Base-by-base conservation (phyloP, 495 filamentous ascomycete species). In the Lasiosphaeris hirsuta region DNA sequence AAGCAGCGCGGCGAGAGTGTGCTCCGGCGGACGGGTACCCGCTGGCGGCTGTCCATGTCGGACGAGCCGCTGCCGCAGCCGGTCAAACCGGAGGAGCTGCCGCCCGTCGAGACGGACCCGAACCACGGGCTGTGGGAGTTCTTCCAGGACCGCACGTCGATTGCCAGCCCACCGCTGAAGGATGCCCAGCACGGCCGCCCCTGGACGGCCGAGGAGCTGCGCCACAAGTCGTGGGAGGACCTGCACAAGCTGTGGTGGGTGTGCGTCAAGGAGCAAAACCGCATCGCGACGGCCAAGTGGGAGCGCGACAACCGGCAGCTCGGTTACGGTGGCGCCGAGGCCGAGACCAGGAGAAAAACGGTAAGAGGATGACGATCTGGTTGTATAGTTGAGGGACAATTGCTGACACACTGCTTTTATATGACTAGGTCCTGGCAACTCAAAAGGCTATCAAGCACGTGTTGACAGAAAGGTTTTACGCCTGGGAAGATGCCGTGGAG, bases 101-200 rank as follows among this genome's bases (percentile, higher is more conserved):
- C 69, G 59, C 77, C 75, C 8, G 57, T 86, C 38, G 64, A 79
- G 54, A 79, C 83, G 13, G 87, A 87, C 66, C 77, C 80, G 7
- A 72, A 94, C 55, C 94, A 99, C 73, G 92, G 90, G 37, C 86
- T 99, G n/a, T 97, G 88, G 87, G 86, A 80, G 0, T 99, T 99
- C 74, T 97, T 99, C 73, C 81, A 84, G 57, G 72, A 76, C 47
- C 78, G 85, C 51, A 80, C 78, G 46, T 81, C 81, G 61, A 71
- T 85, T 13, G 66, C 96, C 68, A 77, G 75, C 45, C 83, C 81
- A 10, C 92, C 92, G 2, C 78, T 82, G 14, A 85, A 90, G 60
- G 83, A 86, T 43, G 50, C 64, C 13, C 75, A 82, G 37, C 85
- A 91, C 70, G 93, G 94, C 34, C 86, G 94, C 45, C 70, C 81